Base-by-base conservation (phyloP, 73 alveolate species). In the Stentor coeruleus region DNA sequence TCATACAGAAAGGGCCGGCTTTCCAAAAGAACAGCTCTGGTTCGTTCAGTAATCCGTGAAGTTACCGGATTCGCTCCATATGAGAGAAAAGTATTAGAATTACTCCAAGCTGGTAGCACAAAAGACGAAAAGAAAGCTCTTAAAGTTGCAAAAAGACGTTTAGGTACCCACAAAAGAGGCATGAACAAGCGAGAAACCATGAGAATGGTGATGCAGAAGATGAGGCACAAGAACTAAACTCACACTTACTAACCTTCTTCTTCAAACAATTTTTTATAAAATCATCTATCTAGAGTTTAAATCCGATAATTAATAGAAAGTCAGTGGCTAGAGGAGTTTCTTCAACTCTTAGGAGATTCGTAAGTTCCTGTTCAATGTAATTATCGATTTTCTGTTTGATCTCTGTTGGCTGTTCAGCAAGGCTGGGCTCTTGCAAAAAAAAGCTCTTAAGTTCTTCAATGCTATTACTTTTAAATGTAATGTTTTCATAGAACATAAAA, bases 151-250 rank as follows among this genome's bases (percentile, higher is more conserved):
- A 87, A 87, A 84, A 87, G 58, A 75, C 40, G 87, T 55, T 60
- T 87, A 73, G 93, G 93, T 3, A 82, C 89, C 33, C 91, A 87
- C 55, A 87, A 88, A 87, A 84, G 93, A 84, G 91, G 88, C 58
- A 83, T 81, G 77, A 82, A 82, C 59, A 87, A 87, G 84, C 82
- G 93, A 87, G 87, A 84, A 76, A 3, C 30, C 20, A 11, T 76
- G 49, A 38, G 4, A 3, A 38, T 26, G 31, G 38, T 76, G 15
- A 75, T 76, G n/a, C n/a, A n/a, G n/a, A n/a, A n/a, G n/a, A n/a
- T n/a, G n/a, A n/a, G n/a, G n/a, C n/a, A n/a, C n/a, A n/a, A n/a
- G n/a, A n/a, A n/a, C n/a, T n/a, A n/a, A n/a, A n/a, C n/a, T n/a
- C n/a, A n/a, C n/a, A n/a, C n/a, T n/a, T n/a, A n/a, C n/a, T n/a